Conservation (phyloP, 805 yeast species). For the Tetrapisispora iriomotensis region DNA sequence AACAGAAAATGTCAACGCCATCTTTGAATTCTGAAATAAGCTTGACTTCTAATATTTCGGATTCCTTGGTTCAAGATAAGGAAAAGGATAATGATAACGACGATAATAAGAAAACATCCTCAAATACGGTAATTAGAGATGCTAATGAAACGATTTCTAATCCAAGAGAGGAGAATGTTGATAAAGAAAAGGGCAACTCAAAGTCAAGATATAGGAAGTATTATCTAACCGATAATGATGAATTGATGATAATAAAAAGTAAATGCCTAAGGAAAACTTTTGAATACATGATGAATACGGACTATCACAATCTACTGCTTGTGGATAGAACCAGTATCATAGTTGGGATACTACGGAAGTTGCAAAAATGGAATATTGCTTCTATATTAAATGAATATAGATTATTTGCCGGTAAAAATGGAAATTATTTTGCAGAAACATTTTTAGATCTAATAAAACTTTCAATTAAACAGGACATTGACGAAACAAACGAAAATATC, state of each 20-base stretch:
- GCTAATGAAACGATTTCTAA: neutral
- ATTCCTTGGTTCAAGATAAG: neutral
- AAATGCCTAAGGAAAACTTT: constrained; percentile 56
- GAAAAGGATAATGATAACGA: neutral
- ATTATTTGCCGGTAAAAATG: constrained; percentile 58
- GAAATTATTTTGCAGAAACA: constrained; percentile 72
- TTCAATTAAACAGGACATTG: constrained; percentile 24
- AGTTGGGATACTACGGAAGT: constrained; percentile 68
- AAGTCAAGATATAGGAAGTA: constrained; percentile 4
- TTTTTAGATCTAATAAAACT: constrained; percentile 63
- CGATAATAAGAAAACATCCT: no score
- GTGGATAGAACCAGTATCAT: constrained; percentile 75
- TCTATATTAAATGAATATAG: constrained; percentile 81
- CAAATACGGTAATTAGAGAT: neutral
- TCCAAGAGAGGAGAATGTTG: no score
- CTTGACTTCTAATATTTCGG: neutral
- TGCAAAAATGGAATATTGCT: constrained; percentile 83
- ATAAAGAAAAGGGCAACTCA: no score
- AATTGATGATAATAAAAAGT: constrained; percentile 70
- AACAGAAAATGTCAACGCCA: no score
- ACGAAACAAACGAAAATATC: neutral
- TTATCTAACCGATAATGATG: constrained; percentile 35
- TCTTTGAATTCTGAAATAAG: no score
- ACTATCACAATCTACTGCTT: constrained; percentile 57
- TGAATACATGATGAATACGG: constrained; percentile 49